A percentile compares a stretch with the other conserved stretches of the same genome.
Conservation (phyloP, 345 rosid species). For the Salix purpurea region DNA sequence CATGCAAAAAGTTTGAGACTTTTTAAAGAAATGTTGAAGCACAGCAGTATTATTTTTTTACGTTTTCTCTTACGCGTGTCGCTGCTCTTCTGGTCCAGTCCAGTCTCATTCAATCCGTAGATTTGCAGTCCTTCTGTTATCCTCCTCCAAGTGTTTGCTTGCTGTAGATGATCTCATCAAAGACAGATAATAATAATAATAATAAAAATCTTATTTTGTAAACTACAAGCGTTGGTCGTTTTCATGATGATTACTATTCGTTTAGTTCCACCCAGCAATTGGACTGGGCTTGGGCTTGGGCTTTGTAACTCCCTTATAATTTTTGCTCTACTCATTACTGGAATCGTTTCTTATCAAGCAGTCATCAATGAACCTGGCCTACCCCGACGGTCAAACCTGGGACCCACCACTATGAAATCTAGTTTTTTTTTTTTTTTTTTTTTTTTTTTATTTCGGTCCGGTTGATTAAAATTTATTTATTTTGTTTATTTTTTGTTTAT, state of each 20-base stretch:
- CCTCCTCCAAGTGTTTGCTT: not conserved
- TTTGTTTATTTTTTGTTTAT: too few species aligned
- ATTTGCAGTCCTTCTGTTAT: not conserved
- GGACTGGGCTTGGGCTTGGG: too few species aligned
- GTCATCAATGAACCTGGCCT: too few species aligned
- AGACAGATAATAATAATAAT: not conserved
- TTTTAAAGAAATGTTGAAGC: not conserved
- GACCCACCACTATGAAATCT: too few species aligned
- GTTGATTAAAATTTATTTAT: too few species aligned
- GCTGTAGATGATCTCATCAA: not conserved
- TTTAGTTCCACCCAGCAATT: not conserved
- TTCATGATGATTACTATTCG: not conserved
- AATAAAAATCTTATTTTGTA: not conserved
- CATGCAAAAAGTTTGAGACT: not conserved
- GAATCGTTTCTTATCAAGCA: too few species aligned
- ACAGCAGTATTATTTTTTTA: not conserved
- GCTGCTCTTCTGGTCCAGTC: not conserved
- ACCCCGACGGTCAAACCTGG: too few species aligned
- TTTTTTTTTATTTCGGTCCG: too few species aligned
- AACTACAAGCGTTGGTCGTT: not conserved
- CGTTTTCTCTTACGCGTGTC: not conserved
- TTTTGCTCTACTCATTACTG: too few species aligned
- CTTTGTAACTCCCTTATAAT: too few species aligned
- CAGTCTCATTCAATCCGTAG: constrained; percentile 1
- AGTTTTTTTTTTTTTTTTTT: too few species aligned